These are phyloP conservation scores for Russula abietina DNA, from an alignment of 768 basidiomycete species.

Conservation along the genomic window DNA sequence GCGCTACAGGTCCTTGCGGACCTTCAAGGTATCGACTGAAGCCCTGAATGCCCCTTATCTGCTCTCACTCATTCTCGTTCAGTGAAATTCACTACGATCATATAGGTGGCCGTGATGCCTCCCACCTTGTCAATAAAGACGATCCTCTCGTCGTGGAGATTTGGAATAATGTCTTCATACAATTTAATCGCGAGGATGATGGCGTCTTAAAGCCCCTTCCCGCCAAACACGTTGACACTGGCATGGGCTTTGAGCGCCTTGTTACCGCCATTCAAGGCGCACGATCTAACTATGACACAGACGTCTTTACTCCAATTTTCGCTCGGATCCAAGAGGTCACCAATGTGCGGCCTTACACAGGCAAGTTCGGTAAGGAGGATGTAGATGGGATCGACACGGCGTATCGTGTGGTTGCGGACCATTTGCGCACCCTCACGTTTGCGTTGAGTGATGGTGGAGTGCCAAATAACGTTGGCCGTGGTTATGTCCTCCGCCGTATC, in stretches of 20 bases:
- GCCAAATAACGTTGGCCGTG: conserved; percentile 92
- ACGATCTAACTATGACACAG: conserved; percentile 96
- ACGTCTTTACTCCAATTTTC: conserved; percentile 89
- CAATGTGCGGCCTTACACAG: conserved; percentile 79
- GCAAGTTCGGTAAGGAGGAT: conserved; percentile 94
- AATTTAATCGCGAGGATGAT: conserved; percentile 93
- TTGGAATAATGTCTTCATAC: conserved; percentile 99
- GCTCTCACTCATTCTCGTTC: conserved; percentile 5
- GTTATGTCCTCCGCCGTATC: conserved; percentile 94
- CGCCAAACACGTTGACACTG: conserved; percentile 94
- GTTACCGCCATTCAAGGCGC: conserved; percentile 91
- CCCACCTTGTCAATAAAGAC: conserved; percentile 89
- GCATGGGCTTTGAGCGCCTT: conserved; percentile 98
- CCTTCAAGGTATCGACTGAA: conserved; percentile 69
- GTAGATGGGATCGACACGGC: conserved; percentile 93
- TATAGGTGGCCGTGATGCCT: conserved; percentile 94
- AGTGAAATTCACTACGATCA: conserved; percentile 97
- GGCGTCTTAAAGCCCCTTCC: conserved; percentile 76
- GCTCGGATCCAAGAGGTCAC: conserved; percentile 80
- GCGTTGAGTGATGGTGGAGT: conserved; percentile 95
- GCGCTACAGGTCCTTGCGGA: conserved; percentile 94
- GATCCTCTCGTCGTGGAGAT: conserved; percentile 97
- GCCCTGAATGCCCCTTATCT: not conserved
- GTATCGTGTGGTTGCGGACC: conserved; percentile 95
- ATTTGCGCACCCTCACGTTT: conserved; percentile 91